A percentile compares a stretch with the other conserved stretches of the same genome.
phyloP scores from a whole-genome alignment of 2,329 filamentous ascomycete species.

The Ilyonectria mors-panacis region DNA sequence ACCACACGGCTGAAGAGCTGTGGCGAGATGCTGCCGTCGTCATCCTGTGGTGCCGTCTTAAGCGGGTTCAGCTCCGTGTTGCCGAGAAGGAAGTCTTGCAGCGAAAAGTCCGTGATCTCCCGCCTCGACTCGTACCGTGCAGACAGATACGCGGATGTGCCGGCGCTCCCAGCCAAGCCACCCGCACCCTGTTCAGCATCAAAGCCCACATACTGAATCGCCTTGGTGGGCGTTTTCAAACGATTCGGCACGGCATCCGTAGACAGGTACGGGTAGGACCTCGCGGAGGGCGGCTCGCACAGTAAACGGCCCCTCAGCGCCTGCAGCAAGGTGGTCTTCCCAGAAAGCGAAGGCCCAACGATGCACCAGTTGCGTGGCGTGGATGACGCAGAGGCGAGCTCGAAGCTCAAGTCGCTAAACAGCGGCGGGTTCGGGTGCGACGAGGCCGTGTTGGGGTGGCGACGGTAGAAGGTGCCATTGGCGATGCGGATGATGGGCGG shows the following conservation, averaged over 20 bases:
- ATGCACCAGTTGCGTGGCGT: constrained; percentile 82
- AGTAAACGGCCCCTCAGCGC: constrained; percentile 83
- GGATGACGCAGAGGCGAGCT: constrained; percentile 71
- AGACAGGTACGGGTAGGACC: constrained; percentile 84
- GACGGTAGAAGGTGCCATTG: constrained; percentile 87
- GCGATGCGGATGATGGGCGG: constrained; percentile 78
- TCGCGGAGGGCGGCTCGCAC: constrained; percentile 80
- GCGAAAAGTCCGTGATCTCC: constrained; percentile 89
- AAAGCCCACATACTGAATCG: constrained; percentile 93
- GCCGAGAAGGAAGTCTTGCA: constrained; percentile 85
- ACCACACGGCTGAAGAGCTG: constrained; percentile 74
- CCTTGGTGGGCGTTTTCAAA: constrained; percentile 73
- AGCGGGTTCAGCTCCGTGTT: constrained; percentile 87
- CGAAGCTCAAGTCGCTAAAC: constrained; percentile 80
- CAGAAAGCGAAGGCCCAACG: constrained; percentile 82
- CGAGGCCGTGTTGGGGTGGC: constrained; percentile 72
- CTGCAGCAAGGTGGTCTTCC: constrained; percentile 87
- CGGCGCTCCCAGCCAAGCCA: constrained; percentile 66
- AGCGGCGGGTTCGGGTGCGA: constrained; percentile 76
- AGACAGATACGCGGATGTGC: constrained; percentile 85
- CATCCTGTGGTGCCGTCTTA: constrained; percentile 53
- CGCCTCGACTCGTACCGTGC: constrained; percentile 91
- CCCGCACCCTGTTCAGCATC: constrained; percentile 77
- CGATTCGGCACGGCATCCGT: constrained; percentile 70
- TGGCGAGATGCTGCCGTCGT: constrained; percentile 64